Evolutionary conservation across 2,329 filamentous ascomycete species (phyloP), one percentile per base, ranked within the genome.

Genomic region (Trichoderma oligosporum): DNA sequence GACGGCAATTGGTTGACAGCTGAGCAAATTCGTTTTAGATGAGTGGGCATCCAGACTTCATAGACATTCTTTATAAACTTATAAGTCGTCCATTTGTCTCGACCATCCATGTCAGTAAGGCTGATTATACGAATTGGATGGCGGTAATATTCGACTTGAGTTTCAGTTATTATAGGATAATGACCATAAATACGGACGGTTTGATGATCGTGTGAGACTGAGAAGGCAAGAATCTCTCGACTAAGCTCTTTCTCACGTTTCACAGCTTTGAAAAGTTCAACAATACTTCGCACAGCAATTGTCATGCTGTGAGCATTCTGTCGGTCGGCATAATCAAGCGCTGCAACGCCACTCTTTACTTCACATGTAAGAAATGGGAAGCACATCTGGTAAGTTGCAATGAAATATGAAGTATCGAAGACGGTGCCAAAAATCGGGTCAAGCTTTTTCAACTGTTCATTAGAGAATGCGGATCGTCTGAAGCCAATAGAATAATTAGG

Each of bases 281-380:
- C 59, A 62, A 74, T 58, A 16, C 56, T 74, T 52, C 72, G 69
- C 38, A 71, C 68, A 0, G 75, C 74, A 25, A 76, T 56, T 2
- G 70, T 73, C 69, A 72, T 74, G 61, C 71, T 76, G 38, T 76
- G 69, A 39, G 70, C 70, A 62, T 76, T 75, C 63, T 75, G 69
- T 47, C 70, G 67, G 58, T 75, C 72, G 3, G 72, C 71, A 8
- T 71, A 53, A 47, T 73, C 66, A 5, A 76, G 73, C 1, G 62
- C 68, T 31, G 60, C 65, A 25, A 66, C 63, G 42, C 74, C 70
- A 58, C 72, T 77, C 64, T 79, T 78, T 1, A 78, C 75, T 63
- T 81, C 74, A 63, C 72, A 77, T 1, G 73, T 73, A 0, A 81
- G 66, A 59, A 80, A 81, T 4, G 76, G 76, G 61, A 82, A 78